A percentile compares a stretch with the other conserved stretches of the same genome.
Conservation (phyloP, 805 yeast species). For the Spathaspora hagerdaliae region DNA sequence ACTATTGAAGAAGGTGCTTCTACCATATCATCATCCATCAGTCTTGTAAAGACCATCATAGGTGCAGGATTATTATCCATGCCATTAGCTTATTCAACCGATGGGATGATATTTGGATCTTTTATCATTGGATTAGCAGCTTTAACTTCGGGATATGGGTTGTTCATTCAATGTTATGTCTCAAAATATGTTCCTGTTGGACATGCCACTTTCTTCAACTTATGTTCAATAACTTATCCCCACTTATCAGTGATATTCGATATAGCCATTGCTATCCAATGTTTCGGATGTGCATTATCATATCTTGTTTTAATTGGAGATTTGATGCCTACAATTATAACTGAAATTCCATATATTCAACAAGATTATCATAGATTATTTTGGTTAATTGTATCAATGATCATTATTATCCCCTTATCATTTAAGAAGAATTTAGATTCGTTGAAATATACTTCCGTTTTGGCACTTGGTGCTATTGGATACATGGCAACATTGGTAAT, state of each 20-base stretch:
- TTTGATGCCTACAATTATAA: constrained; percentile 57
- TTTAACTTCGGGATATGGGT: constrained; percentile 61
- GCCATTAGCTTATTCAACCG: constrained; percentile 67
- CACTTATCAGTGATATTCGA: constrained; percentile 59
- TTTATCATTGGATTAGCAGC: constrained; percentile 59
- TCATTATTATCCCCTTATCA: constrained; percentile 56
- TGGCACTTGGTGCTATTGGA: constrained; percentile 77
- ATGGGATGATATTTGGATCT: constrained; percentile 59
- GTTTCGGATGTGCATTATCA: constrained; percentile 68
- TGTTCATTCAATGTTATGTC: constrained; percentile 57
- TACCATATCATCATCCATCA: constrained; percentile 55
- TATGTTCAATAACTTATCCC: constrained; percentile 63
- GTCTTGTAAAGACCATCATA: constrained; percentile 69
- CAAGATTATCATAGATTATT: constrained; percentile 39
- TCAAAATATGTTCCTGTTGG: constrained; percentile 54
- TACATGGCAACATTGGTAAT: constrained; percentile 73
- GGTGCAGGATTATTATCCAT: constrained; percentile 80
- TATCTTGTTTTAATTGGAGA: constrained; percentile 70
- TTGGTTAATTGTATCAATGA: constrained; percentile 54
- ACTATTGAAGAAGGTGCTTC: constrained; percentile 38
- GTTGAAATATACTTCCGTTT: constrained; percentile 76
- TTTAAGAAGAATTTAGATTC: constrained; percentile 76
- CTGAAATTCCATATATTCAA: constrained; percentile 16
- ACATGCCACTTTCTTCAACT: constrained; percentile 66
- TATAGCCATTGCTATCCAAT: constrained; percentile 64